Base-by-base conservation (phyloP, 1,139 yeast genomes). In the Pichia norvegensis region DNA sequence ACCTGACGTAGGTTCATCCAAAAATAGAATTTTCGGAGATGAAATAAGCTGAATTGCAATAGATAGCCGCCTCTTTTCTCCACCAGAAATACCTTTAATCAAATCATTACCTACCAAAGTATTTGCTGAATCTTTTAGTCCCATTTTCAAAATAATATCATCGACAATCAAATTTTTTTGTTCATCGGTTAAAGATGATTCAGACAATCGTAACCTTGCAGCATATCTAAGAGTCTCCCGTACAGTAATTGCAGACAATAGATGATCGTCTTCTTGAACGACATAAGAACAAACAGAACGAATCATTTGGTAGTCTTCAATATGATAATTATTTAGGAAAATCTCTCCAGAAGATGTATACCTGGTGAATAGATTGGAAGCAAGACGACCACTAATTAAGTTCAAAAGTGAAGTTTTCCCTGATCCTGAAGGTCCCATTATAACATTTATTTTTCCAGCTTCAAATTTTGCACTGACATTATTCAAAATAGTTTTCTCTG, bases 1-100 rank as follows among this genome's bases (percentile, higher is more conserved):
- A 0, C 96, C 95, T 1, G 95, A 84, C 0, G 95, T 86, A 1
- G 95, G 95, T 55, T 87, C 96, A 64, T 87, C 96, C 37, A 86
- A 65, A 46, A 85, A 72, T 41, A 86, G 64, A 29, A 86, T 73
- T 52, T 80, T 80, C 0, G 95, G 94, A 45, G 78, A 77, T 46
- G 81, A 79, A 36, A 85, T 67, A 37, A 86, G 67, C 60, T 86
- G 95, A 40, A 83, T 76, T 2, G 92, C 92, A 61, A 86, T 85
- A 0, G 92, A 80, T 1, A 86, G 85, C 53, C 95, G 73, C 57
- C 95, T 68, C 56, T 83, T 84, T 57, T 86, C 95, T 46, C 95
- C 95, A 13, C 95, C 95, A 29, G 92, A 81, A 8, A 86, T 79
- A 3, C 95, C 95, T 55, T 85, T 85, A 6, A 78, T 71, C 36